These are phyloP conservation scores for Tolypocladium nubicola DNA, from an alignment of 2,329 filamentous ascomycete genomes.

Conservation along the genomic window DNA sequence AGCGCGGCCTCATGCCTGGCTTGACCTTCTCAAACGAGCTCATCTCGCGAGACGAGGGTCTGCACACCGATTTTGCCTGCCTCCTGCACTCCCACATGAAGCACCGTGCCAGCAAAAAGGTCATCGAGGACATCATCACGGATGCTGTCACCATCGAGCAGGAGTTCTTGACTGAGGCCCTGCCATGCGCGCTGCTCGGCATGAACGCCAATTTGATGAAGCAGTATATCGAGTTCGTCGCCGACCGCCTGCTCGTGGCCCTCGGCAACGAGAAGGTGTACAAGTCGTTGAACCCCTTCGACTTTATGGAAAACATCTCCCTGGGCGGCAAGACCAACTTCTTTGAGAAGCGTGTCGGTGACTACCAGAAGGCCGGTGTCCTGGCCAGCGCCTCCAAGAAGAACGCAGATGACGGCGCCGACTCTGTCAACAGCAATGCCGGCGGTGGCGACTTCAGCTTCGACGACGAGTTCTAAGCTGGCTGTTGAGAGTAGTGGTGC, in stretches of 20 bases:
- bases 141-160: conserved; percentile 93
- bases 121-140: conserved; percentile 79
- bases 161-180: conserved; percentile 93
- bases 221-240: conserved; percentile 99
- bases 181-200: conserved; percentile 85
- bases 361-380: conserved; percentile 99
- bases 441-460: conserved; percentile 77
- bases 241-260: conserved; percentile 84
- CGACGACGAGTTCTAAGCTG: conserved; percentile 86
- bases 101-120: conserved; percentile 72
- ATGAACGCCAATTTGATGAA: conserved; percentile 98
- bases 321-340: conserved; percentile 99
- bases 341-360: conserved; percentile 99
- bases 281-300: conserved; percentile 90
- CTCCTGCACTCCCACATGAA: conserved; percentile 95
- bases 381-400: conserved; percentile 79
- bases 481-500: conserved; percentile 5
- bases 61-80: conserved; percentile 98
- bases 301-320: conserved; percentile 99
- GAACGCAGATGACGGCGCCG: conserved; percentile 41
- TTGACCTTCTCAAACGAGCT: conserved; percentile 99
- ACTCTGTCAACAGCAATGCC: conserved; percentile 34
- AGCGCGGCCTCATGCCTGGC: conserved; percentile 97
- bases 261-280: conserved; percentile 93
- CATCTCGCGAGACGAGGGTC: conserved; percentile 97